Evolutionary conservation across 306 rosid species (phyloP).

Genomic region (Fragaria ananassa): DNA sequence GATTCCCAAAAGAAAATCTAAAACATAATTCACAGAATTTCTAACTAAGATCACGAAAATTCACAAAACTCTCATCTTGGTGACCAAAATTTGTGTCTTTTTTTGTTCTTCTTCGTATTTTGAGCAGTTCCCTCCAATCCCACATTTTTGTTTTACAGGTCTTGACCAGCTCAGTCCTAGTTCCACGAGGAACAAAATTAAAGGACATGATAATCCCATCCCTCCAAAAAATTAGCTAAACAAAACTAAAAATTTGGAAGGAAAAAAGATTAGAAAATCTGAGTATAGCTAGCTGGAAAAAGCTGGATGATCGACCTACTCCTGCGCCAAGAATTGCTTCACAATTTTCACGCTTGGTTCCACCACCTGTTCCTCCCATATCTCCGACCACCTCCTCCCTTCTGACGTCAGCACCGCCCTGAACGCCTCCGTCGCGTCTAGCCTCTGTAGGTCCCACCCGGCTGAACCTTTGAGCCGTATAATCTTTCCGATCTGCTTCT

Average conservation of each 20-base stretch:
- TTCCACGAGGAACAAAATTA: neutral
- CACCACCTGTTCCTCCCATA: conserved; percentile 69
- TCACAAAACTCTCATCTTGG: neutral
- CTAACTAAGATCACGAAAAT: neutral
- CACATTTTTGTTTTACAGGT: neutral
- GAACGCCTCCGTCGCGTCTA: conserved; percentile 79
- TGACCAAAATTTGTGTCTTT: neutral
- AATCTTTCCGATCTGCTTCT: conserved; percentile 68
- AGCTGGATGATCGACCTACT: conserved; percentile 56
- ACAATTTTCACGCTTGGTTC: conserved; percentile 96
- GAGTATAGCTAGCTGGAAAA: conserved; percentile 48
- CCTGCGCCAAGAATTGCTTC: conserved; percentile 75
- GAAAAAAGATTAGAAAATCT: neutral
- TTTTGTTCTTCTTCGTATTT: too few relatives aligned
- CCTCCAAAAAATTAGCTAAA: conserved; percentile 3
- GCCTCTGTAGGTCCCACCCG: conserved; percentile 78
- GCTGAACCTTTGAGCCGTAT: conserved; percentile 28
- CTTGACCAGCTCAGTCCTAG: neutral
- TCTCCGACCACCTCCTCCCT: conserved; percentile 39
- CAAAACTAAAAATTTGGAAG: conserved; percentile 17
- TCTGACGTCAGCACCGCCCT: conserved; percentile 44
- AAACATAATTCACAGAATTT: neutral
- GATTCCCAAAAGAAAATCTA: neutral
- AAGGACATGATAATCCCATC: neutral
- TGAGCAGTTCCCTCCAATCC: neutral